phyloP scores from a whole-genome alignment of 2,329 filamentous ascomycete genomes.

The Exophiala aquamarina region DNA sequence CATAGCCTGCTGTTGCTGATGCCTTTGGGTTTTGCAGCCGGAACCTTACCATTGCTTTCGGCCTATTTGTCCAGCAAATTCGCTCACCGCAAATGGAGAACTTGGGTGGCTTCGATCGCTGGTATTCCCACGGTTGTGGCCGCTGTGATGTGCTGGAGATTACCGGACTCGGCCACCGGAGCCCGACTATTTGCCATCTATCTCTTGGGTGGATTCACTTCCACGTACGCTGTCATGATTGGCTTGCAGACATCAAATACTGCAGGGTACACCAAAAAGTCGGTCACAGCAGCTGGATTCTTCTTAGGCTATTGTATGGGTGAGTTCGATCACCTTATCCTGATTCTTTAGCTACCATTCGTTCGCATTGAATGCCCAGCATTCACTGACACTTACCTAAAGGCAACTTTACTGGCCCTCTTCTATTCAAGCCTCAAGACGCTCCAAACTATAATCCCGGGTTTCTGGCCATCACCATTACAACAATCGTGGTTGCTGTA shows the following conservation, averaged over 20 bases:
- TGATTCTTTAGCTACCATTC: neutral
- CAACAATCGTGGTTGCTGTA: slow-evolving; percentile 23
- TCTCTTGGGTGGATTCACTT: slow-evolving; percentile 47
- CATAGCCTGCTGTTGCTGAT: slow-evolving; percentile 57
- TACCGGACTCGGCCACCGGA: slow-evolving; percentile 39
- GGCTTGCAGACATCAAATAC: slow-evolving; percentile 44
- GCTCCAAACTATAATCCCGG: slow-evolving; percentile 30
- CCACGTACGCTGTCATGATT: slow-evolving; percentile 53
- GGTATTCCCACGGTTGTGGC: slow-evolving; percentile 44
- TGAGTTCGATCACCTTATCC: slow-evolving; percentile 44
- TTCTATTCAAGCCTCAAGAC: slow-evolving; percentile 34
- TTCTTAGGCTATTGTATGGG: slow-evolving; percentile 28
- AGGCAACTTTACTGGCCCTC: slow-evolving; percentile 35
- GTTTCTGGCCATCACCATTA: slow-evolving; percentile 34
- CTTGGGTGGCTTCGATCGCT: slow-evolving; percentile 42
- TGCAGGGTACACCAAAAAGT: slow-evolving; percentile 29
- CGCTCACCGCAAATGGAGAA: slow-evolving; percentile 32
- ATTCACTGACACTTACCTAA: slow-evolving; percentile 35
- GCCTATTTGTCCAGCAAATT: slow-evolving; percentile 39
- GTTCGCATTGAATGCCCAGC: neutral
- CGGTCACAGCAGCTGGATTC: slow-evolving; percentile 21
- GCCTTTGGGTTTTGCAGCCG: slow-evolving; percentile 38
- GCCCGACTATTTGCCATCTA: slow-evolving; percentile 35
- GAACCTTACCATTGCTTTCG: slow-evolving; percentile 39
- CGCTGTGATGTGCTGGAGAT: slow-evolving; percentile 43